These are phyloP conservation scores for Phytophthora constricta DNA, from an alignment of 352 stramenopile genomes.

Conservation along the genomic window DNA sequence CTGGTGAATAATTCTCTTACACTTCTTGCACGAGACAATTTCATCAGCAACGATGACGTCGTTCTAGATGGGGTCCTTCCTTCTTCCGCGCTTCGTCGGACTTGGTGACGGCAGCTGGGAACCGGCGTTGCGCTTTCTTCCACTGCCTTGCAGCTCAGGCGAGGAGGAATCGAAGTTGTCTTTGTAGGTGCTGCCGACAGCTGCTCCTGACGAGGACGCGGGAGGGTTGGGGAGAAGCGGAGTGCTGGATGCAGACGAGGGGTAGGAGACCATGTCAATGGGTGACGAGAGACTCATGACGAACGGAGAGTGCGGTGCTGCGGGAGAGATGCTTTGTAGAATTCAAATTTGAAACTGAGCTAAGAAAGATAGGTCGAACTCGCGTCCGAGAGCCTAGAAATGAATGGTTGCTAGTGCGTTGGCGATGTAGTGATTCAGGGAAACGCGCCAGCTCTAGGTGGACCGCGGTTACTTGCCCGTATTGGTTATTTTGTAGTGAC, in stretches of 20 bases:
- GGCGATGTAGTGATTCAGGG: too few relatives aligned
- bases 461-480: too few relatives aligned
- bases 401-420: too few relatives aligned
- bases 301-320: not conserved
- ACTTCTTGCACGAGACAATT: conserved; percentile 15
- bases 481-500: too few relatives aligned
- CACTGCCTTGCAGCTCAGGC: not conserved
- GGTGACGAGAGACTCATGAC: not conserved
- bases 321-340: not conserved
- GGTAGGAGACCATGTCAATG: not conserved
- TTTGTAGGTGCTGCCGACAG: not conserved
- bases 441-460: too few relatives aligned
- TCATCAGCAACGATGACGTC: conserved; percentile 9
- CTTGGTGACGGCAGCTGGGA: not conserved
- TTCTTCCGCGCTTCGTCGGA: not conserved
- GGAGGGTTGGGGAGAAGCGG: not conserved
- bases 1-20: conserved; percentile 14
- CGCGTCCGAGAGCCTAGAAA: too few relatives aligned
- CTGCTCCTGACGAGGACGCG: not conserved
- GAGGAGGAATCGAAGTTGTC: not conserved
- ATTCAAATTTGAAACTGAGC: conserved; percentile 2
- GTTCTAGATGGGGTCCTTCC: conserved; percentile 11
- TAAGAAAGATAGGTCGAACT: too few relatives aligned
- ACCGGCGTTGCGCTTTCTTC: not conserved
- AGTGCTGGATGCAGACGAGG: too few relatives aligned